Evolutionary conservation across 805 yeast species (phyloP), one percentile per base, ranked within the genome.

Genomic region (Pichia ethanolica): DNA sequence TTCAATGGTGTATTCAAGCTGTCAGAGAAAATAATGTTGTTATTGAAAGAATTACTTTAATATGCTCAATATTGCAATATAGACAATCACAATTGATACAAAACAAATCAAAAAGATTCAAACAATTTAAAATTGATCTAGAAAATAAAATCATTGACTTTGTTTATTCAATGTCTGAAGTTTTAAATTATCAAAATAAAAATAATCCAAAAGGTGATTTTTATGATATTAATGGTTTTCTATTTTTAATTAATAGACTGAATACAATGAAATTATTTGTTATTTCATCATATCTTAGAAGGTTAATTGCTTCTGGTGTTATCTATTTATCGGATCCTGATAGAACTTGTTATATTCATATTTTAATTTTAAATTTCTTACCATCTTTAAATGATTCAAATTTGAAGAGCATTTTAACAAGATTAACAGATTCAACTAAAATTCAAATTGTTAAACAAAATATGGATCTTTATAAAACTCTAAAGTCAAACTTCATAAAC

Each of bases 221-320:
- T 11, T 55, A 63, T 53, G 56, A 55, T 44, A 40, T 66, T 5
- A 47, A 51, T 14, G 64, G 63, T 45, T 63, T 77, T 33, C 69
- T 73, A 53, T 70, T 74, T n/a, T 63, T 82, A 34, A 70, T 83
- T 14, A 71, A 73, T 47, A 82, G 78, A 60, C 63, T 82, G 4
- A 71, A 73, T 44, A 55, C 66, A 8, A 56, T 72, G 47, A 75
- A 74, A 42, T 63, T 84, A 27, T 72, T 85, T 27, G 65, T 78
- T 3, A 70, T 82, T 13, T 79, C 85, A 1, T 75, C 85, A 1
- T 91, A 91, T 59, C 71, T 90, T 50, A 71, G 97, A 58, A 79
- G 82, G 56, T 69, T 90, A 36, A 89, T 91, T 42, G 88, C 97
- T 9, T 82, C 93, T 0, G 99, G 97, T 5, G 72, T 89, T 0